These are phyloP conservation scores for Cocos nucifera DNA, from an alignment of 176 grass and related monocot species.

Conservation along the genomic window DNA sequence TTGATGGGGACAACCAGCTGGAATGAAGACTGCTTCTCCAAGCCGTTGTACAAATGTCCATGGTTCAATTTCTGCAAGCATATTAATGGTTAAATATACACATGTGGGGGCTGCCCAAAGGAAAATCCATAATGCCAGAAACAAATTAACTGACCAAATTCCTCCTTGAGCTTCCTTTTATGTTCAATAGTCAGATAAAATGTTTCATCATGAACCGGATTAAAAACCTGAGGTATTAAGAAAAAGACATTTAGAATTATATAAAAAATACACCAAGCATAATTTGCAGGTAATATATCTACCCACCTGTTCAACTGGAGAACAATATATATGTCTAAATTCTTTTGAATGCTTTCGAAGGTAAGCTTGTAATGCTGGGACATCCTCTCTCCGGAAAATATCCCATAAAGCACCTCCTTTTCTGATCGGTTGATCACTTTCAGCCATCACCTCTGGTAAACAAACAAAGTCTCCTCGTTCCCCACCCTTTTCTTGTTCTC, in stretches of 20 bases:
- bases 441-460: constrained; percentile 2
- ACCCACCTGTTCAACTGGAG: constrained; percentile 54
- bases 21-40: constrained; percentile 73
- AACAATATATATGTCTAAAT: constrained; percentile 58
- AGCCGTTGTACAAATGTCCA: constrained; percentile 79
- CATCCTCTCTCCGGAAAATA: constrained; percentile 74
- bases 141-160: constrained; percentile 43
- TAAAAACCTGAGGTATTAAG: constrained; percentile 29
- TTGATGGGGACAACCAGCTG: constrained; percentile 77
- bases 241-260: background rate
- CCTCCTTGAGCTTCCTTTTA: constrained; percentile 61
- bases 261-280: background rate
- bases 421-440: background rate
- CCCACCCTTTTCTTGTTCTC: constrained; percentile 7
- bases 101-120: background rate
- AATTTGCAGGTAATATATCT: no score
- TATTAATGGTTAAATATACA: constrained; percentile 4
- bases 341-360: constrained; percentile 48
- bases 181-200: constrained; percentile 58
- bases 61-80: constrained; percentile 49
- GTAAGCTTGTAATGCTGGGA: constrained; percentile 29
- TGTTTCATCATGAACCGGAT: constrained; percentile 66
- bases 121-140: background rate
- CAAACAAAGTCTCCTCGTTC: constrained; percentile 22
- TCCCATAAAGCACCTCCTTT: constrained; percentile 67